Evolutionary conservation across 2,329 filamentous ascomycete species (phyloP).

Genomic region (Epicoccum nigrum): DNA sequence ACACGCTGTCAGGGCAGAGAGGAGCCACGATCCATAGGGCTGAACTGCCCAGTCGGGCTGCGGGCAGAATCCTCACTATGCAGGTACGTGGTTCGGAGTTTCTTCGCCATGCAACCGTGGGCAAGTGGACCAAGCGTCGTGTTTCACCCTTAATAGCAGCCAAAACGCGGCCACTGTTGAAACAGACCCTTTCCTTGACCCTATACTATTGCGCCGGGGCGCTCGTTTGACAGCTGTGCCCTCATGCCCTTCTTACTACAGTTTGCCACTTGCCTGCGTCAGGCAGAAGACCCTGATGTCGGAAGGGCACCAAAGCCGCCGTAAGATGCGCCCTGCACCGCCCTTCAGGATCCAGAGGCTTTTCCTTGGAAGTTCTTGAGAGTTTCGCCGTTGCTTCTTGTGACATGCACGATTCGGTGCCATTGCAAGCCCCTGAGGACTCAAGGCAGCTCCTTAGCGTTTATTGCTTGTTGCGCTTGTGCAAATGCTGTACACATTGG

Average conservation of each 20-base stretch:
- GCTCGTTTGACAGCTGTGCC: conserved; percentile 16
- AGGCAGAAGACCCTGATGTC: conserved; percentile 3
- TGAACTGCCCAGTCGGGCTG: conserved; percentile 20
- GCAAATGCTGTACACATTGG: background rate
- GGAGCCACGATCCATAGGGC: conserved; percentile 24
- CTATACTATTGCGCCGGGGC: conserved; percentile 15
- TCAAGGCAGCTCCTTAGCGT: conserved; percentile 1
- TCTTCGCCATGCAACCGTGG: conserved; percentile 10
- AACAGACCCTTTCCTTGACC: conserved; percentile 12
- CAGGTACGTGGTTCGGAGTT: conserved; percentile 30
- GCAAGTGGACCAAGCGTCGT: too few relatives aligned
- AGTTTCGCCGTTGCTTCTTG: conserved; percentile 4
- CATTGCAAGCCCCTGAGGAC: background rate
- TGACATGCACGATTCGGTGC: background rate
- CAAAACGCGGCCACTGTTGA: conserved; percentile 14
- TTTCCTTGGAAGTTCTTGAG: background rate
- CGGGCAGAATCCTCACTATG: conserved; percentile 23
- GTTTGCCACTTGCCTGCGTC: conserved; percentile 9
- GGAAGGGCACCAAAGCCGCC: conserved; percentile 6
- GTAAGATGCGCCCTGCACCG: conserved; percentile 3
- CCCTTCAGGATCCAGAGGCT: background rate
- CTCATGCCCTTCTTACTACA: conserved; percentile 11
- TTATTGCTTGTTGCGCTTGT: conserved; percentile 4
- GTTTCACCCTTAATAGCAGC: conserved; percentile 17
- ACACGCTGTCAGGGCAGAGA: conserved; percentile 30